Conservation (phyloP, 768 basidiomycete species). For the Dictyophora rubrovolvata region DNA sequence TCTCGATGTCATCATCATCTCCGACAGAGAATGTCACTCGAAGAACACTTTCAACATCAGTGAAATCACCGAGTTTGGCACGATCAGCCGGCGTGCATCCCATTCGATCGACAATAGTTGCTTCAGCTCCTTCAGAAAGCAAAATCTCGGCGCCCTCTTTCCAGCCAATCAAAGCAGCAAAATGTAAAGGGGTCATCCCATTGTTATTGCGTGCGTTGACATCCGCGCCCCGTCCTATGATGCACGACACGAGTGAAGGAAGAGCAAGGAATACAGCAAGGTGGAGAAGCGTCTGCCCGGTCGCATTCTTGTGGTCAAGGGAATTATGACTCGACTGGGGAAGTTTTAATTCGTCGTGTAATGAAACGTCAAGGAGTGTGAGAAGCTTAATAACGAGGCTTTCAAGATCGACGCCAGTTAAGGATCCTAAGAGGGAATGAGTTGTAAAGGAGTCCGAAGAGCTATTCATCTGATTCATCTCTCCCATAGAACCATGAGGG, state of each 20-base stretch:
- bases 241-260: constrained; percentile 54
- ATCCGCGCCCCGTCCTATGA: constrained; percentile 65
- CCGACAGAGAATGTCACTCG: constrained; percentile 2
- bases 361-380: constrained; percentile 57
- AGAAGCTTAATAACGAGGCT: constrained; percentile 72
- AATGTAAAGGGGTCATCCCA: constrained; percentile 84
- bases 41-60: constrained; percentile 19
- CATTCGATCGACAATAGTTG: constrained; percentile 59
- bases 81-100: constrained; percentile 65
- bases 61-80: constrained; percentile 36
- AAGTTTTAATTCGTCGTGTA: constrained; percentile 33
- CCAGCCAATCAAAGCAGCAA: constrained; percentile 62
- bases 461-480: constrained; percentile 40
- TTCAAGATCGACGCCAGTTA: constrained; percentile 57
- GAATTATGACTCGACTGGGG: constrained; percentile 39
- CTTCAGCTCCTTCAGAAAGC: constrained; percentile 71
- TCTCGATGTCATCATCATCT: constrained; percentile 17
- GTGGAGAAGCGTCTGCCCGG: constrained; percentile 84
- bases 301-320: constrained; percentile 59
- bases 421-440: constrained; percentile 48
- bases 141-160: constrained; percentile 55
- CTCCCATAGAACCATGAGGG: constrained; percentile 21
- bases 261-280: constrained; percentile 75
- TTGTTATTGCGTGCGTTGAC: constrained; percentile 80
- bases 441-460: constrained; percentile 34